Evolutionary conservation across 2,329 filamentous ascomycete genomes (phyloP).

Genomic region (Penicillium sp.): DNA sequence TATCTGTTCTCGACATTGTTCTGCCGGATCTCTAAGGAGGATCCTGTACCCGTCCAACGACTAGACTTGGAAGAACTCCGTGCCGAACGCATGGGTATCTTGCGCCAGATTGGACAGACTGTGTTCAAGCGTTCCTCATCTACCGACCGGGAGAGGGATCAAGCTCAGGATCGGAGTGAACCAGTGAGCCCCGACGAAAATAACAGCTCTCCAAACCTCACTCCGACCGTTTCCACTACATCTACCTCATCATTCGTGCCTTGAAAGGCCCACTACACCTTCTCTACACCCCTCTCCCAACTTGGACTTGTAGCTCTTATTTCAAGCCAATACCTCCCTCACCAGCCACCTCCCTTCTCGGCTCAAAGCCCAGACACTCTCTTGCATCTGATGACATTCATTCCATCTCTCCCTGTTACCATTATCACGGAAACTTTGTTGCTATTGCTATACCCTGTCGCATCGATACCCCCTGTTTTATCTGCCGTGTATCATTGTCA

Average conservation of each 20-base stretch:
- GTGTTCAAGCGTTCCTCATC: conserved; percentile 47
- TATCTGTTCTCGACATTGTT: conserved; percentile 95
- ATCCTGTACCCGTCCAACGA: conserved; percentile 46
- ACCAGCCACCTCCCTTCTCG: not conserved
- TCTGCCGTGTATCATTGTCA: conserved; percentile 3
- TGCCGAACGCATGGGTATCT: conserved; percentile 42
- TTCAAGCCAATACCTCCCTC: not conserved
- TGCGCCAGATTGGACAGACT: conserved; percentile 45
- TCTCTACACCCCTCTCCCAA: not conserved
- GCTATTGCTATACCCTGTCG: conserved; percentile 18
- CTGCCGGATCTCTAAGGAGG: conserved; percentile 74
- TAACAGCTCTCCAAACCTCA: conserved; percentile 36
- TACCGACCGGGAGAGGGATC: conserved; percentile 38
- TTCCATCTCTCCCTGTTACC: conserved; percentile 13
- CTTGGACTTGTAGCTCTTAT: not conserved
- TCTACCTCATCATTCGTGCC: conserved; percentile 36
- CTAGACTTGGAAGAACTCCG: conserved; percentile 41
- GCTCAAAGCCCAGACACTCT: conserved; percentile 9
- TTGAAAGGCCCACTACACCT: conserved; percentile 7
- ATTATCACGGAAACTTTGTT: conserved; percentile 16
- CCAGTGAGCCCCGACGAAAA: conserved; percentile 33
- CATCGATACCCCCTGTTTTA: conserved; percentile 24
- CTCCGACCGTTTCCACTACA: conserved; percentile 36
- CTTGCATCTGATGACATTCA: conserved; percentile 17
- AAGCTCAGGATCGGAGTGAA: conserved; percentile 30